Evolutionary conservation across 495 filamentous ascomycete genomes (phyloP), one percentile per base, ranked within the genome.

Genomic region (Letharia lupina): DNA sequence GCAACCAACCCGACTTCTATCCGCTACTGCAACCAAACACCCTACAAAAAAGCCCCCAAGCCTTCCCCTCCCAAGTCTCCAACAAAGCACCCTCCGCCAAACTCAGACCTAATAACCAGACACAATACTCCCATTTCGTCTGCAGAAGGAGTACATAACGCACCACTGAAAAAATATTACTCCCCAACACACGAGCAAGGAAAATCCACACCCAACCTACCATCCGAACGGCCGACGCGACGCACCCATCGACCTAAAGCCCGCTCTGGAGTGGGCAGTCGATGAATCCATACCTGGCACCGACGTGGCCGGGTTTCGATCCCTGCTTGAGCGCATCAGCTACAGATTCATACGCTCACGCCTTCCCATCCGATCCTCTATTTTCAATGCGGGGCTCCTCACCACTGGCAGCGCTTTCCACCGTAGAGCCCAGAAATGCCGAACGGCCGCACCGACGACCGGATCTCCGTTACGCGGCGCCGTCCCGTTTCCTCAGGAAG

Each of bases 371-470:
- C 23, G 23, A 28, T 28, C 23, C 23, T 28, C 23, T 0, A 1
- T 28, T 28, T 28, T 1, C 23, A 28, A 28, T 28, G 23, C 23
- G 11, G 11, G 33, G 15, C 4, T 28, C 18, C 62, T 31, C 41
- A 66, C 64, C 65, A 66, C 12, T 58, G 62, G 60, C 65, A 66
- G 15, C 62, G 58, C 1, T 28, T 28, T 28, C 23, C 1, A 28
- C 23, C 23, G 23, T 1, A 28, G 23, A 28, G 23, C 23, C 23
- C 23, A 28, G 23, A 1, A 0, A 28, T 28, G 0, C 23, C 23
- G 23, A 28, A 28, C 23, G 23, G 0, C 23, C 23, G 23, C 60
- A 5, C 62, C 57, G 37, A 61, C 62, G 4, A 66, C 35, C n/a
- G 52, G 37, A 62, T 62, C 59, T 28, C 23, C 23, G 23, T 28